These are phyloP conservation scores for Ochetophila trinervis DNA, from an alignment of 306 rosid genomes.

Conservation along the genomic window DNA sequence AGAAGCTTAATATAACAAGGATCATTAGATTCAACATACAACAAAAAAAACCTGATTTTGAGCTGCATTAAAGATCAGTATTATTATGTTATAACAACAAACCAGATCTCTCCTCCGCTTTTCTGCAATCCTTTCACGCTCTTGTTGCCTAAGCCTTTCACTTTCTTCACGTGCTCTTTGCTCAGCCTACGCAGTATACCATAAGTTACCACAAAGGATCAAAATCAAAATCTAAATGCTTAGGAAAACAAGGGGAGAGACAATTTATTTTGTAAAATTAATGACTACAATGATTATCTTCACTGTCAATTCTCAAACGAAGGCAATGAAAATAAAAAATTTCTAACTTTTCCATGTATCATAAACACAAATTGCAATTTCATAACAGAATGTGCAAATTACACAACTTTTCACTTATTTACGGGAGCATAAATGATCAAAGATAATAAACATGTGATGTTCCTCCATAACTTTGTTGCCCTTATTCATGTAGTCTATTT, in stretches of 20 bases:
- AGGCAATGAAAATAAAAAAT: no score
- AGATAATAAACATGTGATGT: no score
- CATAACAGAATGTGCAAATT: no score
- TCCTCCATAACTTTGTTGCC: no score
- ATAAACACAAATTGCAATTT: no score
- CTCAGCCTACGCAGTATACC: constrained; percentile 61
- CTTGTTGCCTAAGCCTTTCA: constrained; percentile 83
- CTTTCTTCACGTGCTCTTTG: constrained; percentile 98
- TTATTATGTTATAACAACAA: constrained; percentile 3
- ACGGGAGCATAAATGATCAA: no score
- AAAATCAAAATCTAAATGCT: neutral
- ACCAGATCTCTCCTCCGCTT: constrained; percentile 94
- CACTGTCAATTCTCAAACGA: no score
- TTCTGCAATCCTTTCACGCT: constrained; percentile 88
- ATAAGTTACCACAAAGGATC: constrained; percentile 6
- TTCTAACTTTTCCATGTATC: no score
- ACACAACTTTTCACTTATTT: no score
- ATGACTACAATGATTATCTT: no score
- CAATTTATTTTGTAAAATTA: neutral
- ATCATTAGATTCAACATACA: constrained; percentile 2
- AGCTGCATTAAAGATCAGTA: neutral
- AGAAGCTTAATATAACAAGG: constrained; percentile 4
- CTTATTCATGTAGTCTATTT: no score
- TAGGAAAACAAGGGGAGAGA: neutral
- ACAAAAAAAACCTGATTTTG: neutral